Base-by-base conservation (phyloP, 1,139 yeast species). In the Geotrichum australiense region DNA sequence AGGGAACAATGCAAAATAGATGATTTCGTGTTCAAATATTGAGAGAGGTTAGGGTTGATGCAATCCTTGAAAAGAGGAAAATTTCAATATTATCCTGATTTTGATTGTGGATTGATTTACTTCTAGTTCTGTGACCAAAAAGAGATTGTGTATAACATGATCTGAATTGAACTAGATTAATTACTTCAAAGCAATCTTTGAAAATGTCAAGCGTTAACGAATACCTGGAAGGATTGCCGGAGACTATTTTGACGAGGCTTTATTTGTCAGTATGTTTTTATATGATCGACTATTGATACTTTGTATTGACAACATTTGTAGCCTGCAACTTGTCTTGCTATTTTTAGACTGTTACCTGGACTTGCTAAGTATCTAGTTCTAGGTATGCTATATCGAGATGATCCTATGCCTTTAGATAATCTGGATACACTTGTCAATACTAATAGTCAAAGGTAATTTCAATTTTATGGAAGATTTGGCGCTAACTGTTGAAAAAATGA, bases 271-370 rank as follows among this genome's bases (percentile, higher is more conserved):
- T 52, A 43, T 18, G 52, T 42, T 5, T 11, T 2, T 6, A 21
- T 3, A 23, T 14, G 29, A 23, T 11, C 25, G 23, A 30, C 37
- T 22, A 2, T 19, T 10, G 10, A 19, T 4, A 6, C 14, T 20
- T 15, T 19, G 26, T 27, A 35, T 29, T 10, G 12, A n/a, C 6
- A 15, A 14, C 46, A 14, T n/a, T 20, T 11, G 10, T 69, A 76
- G 41, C 96, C 98, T 2, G 96, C 96, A 12, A 86, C 98, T 44
- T 89, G 97, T 58, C 68, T 91, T 39, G 94, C 98, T 2, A 80
- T 91, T 18, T 89, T 80, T 60, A 72, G 98, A 50, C 69, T 91
- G 47, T 69, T 93, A 23, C 96, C 98, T 0, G 80, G 91, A 14
- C 65, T 91, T 56, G 94, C 96, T 21, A 89, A 91, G 59, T 82